Conservation (phyloP, 495 filamentous ascomycete genomes). For the Hyphodiscus hymeniophilus region DNA sequence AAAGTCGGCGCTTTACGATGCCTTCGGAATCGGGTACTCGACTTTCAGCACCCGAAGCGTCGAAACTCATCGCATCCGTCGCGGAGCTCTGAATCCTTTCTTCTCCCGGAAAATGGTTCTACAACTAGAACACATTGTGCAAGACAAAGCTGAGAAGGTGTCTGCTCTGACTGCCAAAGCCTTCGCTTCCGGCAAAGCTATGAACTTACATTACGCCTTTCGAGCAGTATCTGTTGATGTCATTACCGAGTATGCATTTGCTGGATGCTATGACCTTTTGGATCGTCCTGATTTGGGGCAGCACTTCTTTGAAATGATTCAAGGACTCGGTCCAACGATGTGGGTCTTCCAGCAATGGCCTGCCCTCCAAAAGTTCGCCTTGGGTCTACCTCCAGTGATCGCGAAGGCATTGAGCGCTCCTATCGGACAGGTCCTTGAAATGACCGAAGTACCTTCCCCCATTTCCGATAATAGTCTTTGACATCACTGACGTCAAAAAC, state of each 20-base stretch:
- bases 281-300: slow-evolving; percentile 15
- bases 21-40: slow-evolving; percentile 15
- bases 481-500: no score
- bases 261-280: slow-evolving; percentile 24
- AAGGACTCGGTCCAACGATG: slow-evolving; percentile 9
- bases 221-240: slow-evolving; percentile 34
- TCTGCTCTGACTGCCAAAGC: slow-evolving; percentile 12
- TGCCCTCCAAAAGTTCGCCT: slow-evolving; percentile 2
- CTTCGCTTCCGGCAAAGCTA: slow-evolving; percentile 4
- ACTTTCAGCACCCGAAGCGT: slow-evolving; percentile 37
- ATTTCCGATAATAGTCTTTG: no score
- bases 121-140: slow-evolving; percentile 25
- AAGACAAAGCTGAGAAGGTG: slow-evolving; percentile 17
- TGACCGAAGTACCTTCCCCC: slow-evolving; percentile 13
- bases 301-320: slow-evolving; percentile 21
- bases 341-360: slow-evolving; percentile 16
- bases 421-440: slow-evolving; percentile 6
- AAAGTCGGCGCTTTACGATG: slow-evolving; percentile 2
- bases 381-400: neutral
- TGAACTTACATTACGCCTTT: slow-evolving; percentile 26
- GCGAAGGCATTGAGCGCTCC: neutral
- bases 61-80: slow-evolving; percentile 32
- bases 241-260: slow-evolving; percentile 35
- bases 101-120: slow-evolving; percentile 32
- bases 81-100: slow-evolving; percentile 31